Conservation (phyloP, 495 filamentous ascomycete genomes). For the Neurospora discreta region DNA sequence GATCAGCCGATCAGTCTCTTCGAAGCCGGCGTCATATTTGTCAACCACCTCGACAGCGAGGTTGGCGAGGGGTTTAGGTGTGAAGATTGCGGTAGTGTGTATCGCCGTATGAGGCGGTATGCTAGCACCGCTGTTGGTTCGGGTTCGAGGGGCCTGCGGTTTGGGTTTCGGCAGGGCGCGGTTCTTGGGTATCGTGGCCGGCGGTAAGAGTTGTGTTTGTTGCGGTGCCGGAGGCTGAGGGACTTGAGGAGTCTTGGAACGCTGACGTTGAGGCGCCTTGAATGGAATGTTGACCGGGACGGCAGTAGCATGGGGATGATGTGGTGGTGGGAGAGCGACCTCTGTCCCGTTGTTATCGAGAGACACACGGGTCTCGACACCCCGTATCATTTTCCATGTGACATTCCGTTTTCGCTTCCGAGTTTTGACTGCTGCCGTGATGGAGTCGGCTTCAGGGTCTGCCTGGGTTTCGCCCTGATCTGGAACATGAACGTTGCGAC, state of each 20-base stretch:
- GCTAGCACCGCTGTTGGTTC: background rate
- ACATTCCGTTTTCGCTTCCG: conserved; percentile 27
- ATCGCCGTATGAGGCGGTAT: background rate
- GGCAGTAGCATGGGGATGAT: background rate
- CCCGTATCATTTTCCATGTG: conserved; percentile 26
- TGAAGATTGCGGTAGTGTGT: background rate
- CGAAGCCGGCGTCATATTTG: background rate
- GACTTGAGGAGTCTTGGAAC: background rate
- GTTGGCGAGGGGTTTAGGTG: background rate
- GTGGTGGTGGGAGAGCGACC: background rate
- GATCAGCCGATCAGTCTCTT: conserved; percentile 10
- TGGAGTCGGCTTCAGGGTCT: conserved; percentile 16
- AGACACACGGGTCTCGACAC: conserved; percentile 23
- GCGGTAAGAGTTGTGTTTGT: background rate
- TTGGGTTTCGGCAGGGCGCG: background rate
- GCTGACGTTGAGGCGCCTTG: background rate
- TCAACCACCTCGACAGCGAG: background rate
- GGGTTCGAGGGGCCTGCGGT: background rate
- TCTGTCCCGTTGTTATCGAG: conserved; percentile 2
- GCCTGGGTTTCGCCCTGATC: background rate
- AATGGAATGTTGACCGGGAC: background rate
- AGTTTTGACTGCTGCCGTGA: conserved; percentile 27
- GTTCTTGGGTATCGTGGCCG: background rate
- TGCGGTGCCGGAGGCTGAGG: background rate
- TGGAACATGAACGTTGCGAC: background rate